A percentile compares a stretch with the other conserved stretches of the same genome.
Evolutionary conservation across 768 basidiomycete species (phyloP).

Genomic region (Xerocomus brunneocitrinus): DNA sequence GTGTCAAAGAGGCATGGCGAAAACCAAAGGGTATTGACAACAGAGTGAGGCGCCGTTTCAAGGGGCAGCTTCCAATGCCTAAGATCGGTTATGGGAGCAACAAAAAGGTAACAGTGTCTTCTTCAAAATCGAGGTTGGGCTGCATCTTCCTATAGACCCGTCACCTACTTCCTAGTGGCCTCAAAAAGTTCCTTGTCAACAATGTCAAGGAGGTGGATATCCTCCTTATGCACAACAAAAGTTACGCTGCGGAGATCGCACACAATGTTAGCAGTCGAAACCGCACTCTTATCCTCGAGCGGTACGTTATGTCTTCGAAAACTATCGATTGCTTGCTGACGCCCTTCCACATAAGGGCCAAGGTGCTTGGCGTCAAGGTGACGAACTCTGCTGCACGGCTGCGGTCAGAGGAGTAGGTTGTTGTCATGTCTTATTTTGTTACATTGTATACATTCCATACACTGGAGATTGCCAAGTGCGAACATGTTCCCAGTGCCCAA

Average conservation of each 20-base stretch:
- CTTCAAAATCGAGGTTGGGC: not conserved
- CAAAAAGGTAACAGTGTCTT: conserved; percentile 59
- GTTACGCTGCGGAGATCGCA: conserved; percentile 92
- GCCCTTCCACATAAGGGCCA: conserved; percentile 50
- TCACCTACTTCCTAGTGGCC: conserved; percentile 91
- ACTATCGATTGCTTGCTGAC: conserved; percentile 5
- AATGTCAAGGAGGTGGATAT: conserved; percentile 93
- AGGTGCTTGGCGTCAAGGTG: conserved; percentile 85
- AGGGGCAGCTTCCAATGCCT: conserved; percentile 95
- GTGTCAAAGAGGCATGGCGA: conserved; percentile 98
- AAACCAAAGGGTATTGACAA: conserved; percentile 99
- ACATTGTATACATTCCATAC: conserved; percentile 46
- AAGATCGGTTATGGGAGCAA: conserved; percentile 80
- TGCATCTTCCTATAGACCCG: conserved; percentile 55
- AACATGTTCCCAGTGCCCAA: not conserved
- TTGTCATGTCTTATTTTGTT: conserved; percentile 34
- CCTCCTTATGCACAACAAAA: conserved; percentile 97
- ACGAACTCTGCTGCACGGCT: conserved; percentile 90
- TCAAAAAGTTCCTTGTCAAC: conserved; percentile 93
- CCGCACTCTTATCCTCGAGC: conserved; percentile 84
- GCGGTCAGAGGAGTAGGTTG: conserved; percentile 85
- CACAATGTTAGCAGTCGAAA: conserved; percentile 96
- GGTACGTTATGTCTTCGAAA: conserved; percentile 41
- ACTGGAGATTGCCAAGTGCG: conserved; percentile 34
- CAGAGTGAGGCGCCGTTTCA: conserved; percentile 91